Conservation (phyloP, 768 basidiomycete genomes). For the Pleurotus ostreatus region DNA sequence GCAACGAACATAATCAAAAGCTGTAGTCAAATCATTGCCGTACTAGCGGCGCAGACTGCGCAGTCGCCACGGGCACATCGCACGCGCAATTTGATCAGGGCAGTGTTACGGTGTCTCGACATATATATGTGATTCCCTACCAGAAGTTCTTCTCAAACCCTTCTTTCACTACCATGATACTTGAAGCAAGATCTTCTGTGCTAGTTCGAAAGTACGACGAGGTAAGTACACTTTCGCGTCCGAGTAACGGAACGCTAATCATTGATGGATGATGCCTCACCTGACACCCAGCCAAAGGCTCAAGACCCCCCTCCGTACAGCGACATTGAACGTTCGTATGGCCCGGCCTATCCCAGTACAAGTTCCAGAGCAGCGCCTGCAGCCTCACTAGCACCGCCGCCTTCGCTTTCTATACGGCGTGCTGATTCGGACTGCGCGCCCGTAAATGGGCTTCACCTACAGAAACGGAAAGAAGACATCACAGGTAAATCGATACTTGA, state of each 20-base stretch:
- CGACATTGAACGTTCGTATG: background rate
- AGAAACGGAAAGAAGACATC: constrained; percentile 25
- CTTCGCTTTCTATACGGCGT: no score
- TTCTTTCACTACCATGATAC: background rate
- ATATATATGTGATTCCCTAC: background rate
- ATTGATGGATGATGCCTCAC: background rate
- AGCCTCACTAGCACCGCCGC: no score
- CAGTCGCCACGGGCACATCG: no score
- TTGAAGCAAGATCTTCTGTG: background rate
- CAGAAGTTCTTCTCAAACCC: background rate
- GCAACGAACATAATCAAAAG: no score
- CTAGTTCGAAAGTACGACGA: background rate
- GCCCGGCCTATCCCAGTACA: no score
- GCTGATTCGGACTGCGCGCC: constrained; percentile 12
- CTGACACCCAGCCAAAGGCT: background rate
- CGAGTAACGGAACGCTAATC: no score
- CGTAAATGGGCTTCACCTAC: constrained; percentile 29
- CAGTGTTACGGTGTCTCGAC: constrained; percentile 16
- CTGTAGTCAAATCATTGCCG: no score
- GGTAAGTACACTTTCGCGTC: no score
- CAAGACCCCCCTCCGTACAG: constrained; percentile 1
- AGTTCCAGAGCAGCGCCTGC: no score
- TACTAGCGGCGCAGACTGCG: no score
- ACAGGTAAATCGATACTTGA: constrained; percentile 19
- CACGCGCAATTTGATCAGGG: constrained; percentile 17